Evolutionary conservation across 2,329 filamentous ascomycete genomes (phyloP), one percentile per base, ranked within the genome.

Genomic region (Ophiognomonia clavigignenti-juglandacearum): DNA sequence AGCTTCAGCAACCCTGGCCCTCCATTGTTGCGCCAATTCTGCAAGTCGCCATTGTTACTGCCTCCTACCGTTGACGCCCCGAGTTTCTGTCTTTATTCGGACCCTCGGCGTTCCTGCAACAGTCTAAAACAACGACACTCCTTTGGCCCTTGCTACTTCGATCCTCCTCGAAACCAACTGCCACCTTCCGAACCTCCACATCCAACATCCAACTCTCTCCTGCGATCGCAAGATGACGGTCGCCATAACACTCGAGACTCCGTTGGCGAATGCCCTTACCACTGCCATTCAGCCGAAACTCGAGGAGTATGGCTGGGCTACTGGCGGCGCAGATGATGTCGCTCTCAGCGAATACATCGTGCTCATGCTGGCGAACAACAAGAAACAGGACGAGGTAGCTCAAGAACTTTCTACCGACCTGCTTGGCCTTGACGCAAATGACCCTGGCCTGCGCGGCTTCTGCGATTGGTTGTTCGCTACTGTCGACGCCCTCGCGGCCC

Each of bases 271-370:
- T 57, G 86, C 89, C 54, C 80, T 98, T 45, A 89, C 86, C 63
- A 74, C 76, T 58, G 85, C 84, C 35, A 90, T 97, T 54, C 88
- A 93, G 68, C 86, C 88, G 26, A 97, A 97, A 72, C 76, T 98
- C 48, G 81, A 89, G 50, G 92, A 98, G 69, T 85, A 91, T 56
- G 92, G 91, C 59, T 97, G 93, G 92, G 90, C 83, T 53, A 83
- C 86, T 24, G 85, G 85, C 56, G 86, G 85, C 52, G 70, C 71
- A 47, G 86, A 88, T 57, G 89, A 92, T 65, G 84, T 85, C 20
- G 88, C 89, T 31, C 80, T 98, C 50, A 85, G 90, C 50, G 93
- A 98, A 70, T 98, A 97, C 70, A 93, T 98, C 56, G 86, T 97
- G 50, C 81, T 97, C 54, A 96, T 97, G 92, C 80, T 98, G 26